Percentiles rank a stretch among this genome's conserved stretches.
Evolutionary conservation across 768 basidiomycete genomes (phyloP).

Genomic region (Strobilomyces confusus): DNA sequence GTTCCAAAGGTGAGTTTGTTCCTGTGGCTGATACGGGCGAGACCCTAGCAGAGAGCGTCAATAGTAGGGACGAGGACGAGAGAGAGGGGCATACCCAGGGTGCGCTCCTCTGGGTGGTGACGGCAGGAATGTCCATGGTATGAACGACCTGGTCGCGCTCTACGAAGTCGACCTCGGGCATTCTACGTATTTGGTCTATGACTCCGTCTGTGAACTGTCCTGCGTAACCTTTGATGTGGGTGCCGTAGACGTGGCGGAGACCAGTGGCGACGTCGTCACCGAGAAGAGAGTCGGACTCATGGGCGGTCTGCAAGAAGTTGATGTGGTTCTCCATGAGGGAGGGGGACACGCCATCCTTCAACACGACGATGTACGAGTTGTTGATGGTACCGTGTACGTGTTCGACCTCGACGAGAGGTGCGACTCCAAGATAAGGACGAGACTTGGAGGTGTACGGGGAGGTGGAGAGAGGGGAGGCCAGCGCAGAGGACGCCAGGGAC

Average conservation of each 20-base stretch:
- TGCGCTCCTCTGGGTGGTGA: slow-evolving; percentile 55
- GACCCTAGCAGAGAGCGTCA: slow-evolving; percentile 54
- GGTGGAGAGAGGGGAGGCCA: slow-evolving; percentile 46
- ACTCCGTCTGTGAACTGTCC: slow-evolving; percentile 70
- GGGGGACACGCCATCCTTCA: slow-evolving; percentile 65
- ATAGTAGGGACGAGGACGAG: slow-evolving; percentile 4
- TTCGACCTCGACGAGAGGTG: slow-evolving; percentile 54
- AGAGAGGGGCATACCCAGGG: slow-evolving; percentile 66
- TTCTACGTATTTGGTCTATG: slow-evolving; percentile 68
- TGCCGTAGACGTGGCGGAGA: slow-evolving; percentile 72
- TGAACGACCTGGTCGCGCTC: slow-evolving; percentile 94
- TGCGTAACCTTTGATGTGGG: slow-evolving; percentile 73
- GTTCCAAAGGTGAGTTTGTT: slow-evolving; percentile 69
- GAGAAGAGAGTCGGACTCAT: slow-evolving; percentile 49
- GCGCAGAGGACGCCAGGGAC: slow-evolving; percentile 33
- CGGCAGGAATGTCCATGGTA: slow-evolving; percentile 37
- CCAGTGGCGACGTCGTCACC: slow-evolving; percentile 46
- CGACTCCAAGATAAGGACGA: slow-evolving; percentile 48
- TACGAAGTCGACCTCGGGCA: slow-evolving; percentile 89
- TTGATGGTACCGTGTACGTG: slow-evolving; percentile 72
- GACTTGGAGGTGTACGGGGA: slow-evolving; percentile 30
- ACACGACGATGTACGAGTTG: slow-evolving; percentile 93
- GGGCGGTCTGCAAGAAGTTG: slow-evolving; percentile 67
- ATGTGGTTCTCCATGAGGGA: slow-evolving; percentile 69
- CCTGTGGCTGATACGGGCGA: slow-evolving; percentile 93